Conservation (phyloP, 2,329 filamentous ascomycete species). For the Samsoniella hepiali region DNA sequence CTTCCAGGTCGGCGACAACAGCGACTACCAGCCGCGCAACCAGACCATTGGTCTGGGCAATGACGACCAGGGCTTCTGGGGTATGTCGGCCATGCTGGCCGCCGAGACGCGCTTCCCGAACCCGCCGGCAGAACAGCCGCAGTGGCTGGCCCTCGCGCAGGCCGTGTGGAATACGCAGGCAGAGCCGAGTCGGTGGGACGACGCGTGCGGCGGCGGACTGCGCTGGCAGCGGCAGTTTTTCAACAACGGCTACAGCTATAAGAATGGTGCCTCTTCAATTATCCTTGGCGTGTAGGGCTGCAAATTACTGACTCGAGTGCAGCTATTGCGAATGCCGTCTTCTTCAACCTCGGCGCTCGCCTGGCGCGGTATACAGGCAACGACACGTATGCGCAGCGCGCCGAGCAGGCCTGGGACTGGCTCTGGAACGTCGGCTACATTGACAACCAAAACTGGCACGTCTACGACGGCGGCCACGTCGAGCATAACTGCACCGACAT, state of each 20-base stretch:
- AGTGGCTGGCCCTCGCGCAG: slow-evolving; percentile 55
- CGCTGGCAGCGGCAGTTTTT: slow-evolving; percentile 65
- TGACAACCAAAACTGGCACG: slow-evolving; percentile 50
- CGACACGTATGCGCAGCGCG: slow-evolving; percentile 53
- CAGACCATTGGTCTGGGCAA: slow-evolving; percentile 47
- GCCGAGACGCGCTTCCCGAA: slow-evolving; percentile 53
- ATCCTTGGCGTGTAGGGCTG: too few relatives aligned
- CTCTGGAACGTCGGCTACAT: slow-evolving; percentile 47
- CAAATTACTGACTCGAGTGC: not conserved
- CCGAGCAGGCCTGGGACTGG: slow-evolving; percentile 57
- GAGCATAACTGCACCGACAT: slow-evolving; percentile 50
- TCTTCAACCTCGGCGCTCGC: slow-evolving; percentile 53
- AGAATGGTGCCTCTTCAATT: slow-evolving; percentile 37
- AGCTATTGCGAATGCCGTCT: slow-evolving; percentile 45
- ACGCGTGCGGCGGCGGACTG: slow-evolving; percentile 58
- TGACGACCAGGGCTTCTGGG: slow-evolving; percentile 61
- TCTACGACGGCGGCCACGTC: slow-evolving; percentile 56
- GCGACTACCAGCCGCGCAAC: slow-evolving; percentile 49
- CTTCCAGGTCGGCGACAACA: slow-evolving; percentile 44
- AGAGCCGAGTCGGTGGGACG: slow-evolving; percentile 47
- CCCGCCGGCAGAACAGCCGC: slow-evolving; percentile 37
- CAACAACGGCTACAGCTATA: slow-evolving; percentile 66
- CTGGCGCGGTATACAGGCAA: slow-evolving; percentile 61
- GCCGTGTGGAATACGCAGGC: slow-evolving; percentile 55
- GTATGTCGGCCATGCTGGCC: slow-evolving; percentile 53